phyloP scores from a whole-genome alignment of 441 rosid species.

The Populus hybrid region DNA sequence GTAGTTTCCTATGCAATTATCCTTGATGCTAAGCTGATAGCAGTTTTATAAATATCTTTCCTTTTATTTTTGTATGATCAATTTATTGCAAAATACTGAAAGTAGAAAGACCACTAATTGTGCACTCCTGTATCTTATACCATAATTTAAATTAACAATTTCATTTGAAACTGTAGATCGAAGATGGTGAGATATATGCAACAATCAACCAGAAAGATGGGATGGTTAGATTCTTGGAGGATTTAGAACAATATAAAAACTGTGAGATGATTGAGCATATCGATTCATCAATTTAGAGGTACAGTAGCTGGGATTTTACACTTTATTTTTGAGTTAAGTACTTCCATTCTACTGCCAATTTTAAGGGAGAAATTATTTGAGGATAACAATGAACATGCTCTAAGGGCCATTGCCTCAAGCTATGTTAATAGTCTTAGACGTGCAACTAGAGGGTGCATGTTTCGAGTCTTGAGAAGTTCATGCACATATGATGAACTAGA shows the following conservation, averaged over 20 bases:
- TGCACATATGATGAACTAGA: background rate
- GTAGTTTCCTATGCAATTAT: constrained; percentile 30
- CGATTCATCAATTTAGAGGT: constrained; percentile 94
- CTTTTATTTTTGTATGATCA: background rate
- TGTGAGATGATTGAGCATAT: constrained; percentile 80
- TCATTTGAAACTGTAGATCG: constrained; percentile 43
- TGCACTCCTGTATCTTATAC: background rate
- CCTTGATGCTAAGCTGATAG: background rate
- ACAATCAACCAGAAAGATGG: constrained; percentile 96
- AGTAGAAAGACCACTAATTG: background rate
- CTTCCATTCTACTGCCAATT: background rate
- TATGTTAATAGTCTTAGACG: background rate
- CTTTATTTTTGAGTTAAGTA: background rate
- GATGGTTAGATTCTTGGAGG: constrained; percentile 95
- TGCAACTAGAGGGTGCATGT: background rate
- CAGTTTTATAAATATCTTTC: background rate
- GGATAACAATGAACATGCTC: background rate
- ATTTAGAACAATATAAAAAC: constrained; percentile 93
- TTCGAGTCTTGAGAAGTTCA: background rate
- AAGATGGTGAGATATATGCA: constrained; percentile 98
- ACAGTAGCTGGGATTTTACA: constrained; percentile 2
- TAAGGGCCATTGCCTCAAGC: background rate
- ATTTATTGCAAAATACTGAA: background rate
- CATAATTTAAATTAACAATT: background rate
- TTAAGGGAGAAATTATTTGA: background rate